Conservation (phyloP, 2,329 filamentous ascomycete genomes). For the Calonectria crousiana region DNA sequence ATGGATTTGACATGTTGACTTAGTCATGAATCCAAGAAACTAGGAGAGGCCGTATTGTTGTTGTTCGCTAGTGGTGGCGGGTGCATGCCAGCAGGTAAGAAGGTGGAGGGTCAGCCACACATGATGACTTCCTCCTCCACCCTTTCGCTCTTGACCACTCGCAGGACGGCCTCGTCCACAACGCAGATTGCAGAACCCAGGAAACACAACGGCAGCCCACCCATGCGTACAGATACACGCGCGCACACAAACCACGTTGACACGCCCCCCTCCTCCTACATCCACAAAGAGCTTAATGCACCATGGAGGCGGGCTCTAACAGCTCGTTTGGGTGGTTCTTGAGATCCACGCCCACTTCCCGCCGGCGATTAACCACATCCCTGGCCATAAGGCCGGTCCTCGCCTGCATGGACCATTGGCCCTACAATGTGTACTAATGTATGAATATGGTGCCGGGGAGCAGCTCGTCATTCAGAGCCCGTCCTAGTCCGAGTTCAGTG, state of each 20-base stretch:
- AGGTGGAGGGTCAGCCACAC: constrained; percentile 16
- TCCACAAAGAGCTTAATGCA: constrained; percentile 24
- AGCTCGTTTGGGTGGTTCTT: constrained; percentile 28
- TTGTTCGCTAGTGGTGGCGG: not conserved
- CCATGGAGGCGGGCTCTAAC: constrained; percentile 25
- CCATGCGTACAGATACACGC: not conserved
- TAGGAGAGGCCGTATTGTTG: not conserved
- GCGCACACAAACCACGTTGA: not conserved
- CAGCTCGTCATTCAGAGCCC: constrained; percentile 4
- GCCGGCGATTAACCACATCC: constrained; percentile 36
- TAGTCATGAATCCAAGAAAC: not conserved
- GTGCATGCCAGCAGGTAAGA: not conserved
- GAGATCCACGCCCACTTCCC: constrained; percentile 45
- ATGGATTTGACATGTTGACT: not conserved
- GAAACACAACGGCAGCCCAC: not conserved
- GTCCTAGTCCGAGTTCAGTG: constrained; percentile 7
- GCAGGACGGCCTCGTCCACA: not conserved
- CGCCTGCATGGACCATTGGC: constrained; percentile 18
- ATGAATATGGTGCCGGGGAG: not conserved
- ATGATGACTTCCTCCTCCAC: constrained; percentile 2
- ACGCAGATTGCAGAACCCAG: not conserved
- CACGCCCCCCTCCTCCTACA: constrained; percentile 15
- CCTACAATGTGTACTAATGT: not conserved
- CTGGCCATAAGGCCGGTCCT: constrained; percentile 23
- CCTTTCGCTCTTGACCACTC: constrained; percentile 1